Evolutionary conservation across 345 rosid genomes (phyloP).

Genomic region (Euphorbia peplus): DNA sequence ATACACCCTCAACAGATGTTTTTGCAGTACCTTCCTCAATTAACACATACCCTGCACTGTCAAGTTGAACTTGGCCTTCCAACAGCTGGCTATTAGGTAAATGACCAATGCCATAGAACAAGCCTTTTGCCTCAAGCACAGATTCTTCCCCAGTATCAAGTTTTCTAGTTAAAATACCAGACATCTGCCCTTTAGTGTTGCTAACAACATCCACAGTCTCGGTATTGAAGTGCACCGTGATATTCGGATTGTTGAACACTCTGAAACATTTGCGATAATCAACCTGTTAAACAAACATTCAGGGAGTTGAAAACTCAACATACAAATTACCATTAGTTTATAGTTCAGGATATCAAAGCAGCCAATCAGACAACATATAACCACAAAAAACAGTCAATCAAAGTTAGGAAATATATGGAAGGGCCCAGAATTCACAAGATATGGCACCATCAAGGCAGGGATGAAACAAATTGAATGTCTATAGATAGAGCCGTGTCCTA

Average conservation of each 20-base stretch:
- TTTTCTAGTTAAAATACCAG: constrained; percentile 72
- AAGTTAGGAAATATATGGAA: constrained; percentile 1
- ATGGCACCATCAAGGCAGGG: constrained; percentile 3
- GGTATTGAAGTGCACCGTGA: constrained; percentile 90
- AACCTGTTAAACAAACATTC: constrained; percentile 99
- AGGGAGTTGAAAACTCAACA: constrained; percentile 99
- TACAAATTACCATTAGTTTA: constrained; percentile 64
- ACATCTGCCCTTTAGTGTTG: constrained; percentile 94
- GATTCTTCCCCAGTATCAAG: constrained; percentile 76
- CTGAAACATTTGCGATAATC: constrained; percentile 99
- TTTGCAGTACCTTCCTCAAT: constrained; percentile 72
- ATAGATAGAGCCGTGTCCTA: background rate
- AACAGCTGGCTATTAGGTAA: constrained; percentile 82
- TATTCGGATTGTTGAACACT: constrained; percentile 94
- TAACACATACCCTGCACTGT: constrained; percentile 69
- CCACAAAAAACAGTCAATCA: constrained; percentile 10
- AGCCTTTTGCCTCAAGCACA: constrained; percentile 87
- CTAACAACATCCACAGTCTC: constrained; percentile 76
- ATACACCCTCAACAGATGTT: constrained; percentile 88
- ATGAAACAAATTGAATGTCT: background rate
- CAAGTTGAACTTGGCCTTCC: constrained; percentile 94
- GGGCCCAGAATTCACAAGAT: background rate
- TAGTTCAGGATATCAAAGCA: constrained; percentile 36
- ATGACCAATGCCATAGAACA: constrained; percentile 98
- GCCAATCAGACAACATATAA: constrained; percentile 3